These are phyloP conservation scores for Ophiostoma quercus DNA, from an alignment of 2,329 filamentous ascomycete species.

Conservation along the genomic window DNA sequence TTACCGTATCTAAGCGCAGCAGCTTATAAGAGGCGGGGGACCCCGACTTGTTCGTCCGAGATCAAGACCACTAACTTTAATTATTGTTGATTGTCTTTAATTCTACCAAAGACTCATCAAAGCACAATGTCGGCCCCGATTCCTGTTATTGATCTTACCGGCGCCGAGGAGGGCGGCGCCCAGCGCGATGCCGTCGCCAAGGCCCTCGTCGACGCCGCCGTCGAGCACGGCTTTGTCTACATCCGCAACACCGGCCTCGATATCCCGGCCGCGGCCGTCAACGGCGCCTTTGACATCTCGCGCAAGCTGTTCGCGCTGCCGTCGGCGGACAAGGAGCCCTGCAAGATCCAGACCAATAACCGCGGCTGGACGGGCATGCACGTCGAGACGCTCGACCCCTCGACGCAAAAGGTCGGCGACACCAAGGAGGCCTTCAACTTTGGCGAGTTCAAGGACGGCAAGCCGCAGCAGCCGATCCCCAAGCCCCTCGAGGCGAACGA, in stretches of 20 bases:
- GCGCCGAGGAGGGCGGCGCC: constrained; percentile 40
- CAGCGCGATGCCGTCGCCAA: constrained; percentile 49
- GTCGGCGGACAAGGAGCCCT: constrained; percentile 64
- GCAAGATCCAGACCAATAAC: constrained; percentile 73
- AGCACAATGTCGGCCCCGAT: constrained; percentile 46
- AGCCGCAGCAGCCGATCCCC: constrained; percentile 73
- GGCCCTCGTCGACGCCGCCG: constrained; percentile 72
- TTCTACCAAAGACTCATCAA: not conserved
- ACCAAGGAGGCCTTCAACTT: constrained; percentile 98
- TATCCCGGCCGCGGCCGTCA: constrained; percentile 61
- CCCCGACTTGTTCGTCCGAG: not conserved
- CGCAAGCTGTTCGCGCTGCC: constrained; percentile 68
- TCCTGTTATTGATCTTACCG: constrained; percentile 77
- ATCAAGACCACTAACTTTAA: not conserved
- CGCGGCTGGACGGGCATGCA: constrained; percentile 86
- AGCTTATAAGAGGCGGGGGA: not conserved
- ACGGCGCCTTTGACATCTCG: constrained; percentile 67
- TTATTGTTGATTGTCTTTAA: not conserved
- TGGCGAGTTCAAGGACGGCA: constrained; percentile 64
- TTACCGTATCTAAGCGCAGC: not conserved
- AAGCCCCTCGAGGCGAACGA: constrained; percentile 55
- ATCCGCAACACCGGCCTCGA: constrained; percentile 68
- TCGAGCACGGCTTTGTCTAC: constrained; percentile 83
- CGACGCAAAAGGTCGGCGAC: constrained; percentile 73
- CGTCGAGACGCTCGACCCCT: constrained; percentile 79